Conservation (phyloP, 2,329 filamentous ascomycete genomes). For the Metarhizium sp. region DNA sequence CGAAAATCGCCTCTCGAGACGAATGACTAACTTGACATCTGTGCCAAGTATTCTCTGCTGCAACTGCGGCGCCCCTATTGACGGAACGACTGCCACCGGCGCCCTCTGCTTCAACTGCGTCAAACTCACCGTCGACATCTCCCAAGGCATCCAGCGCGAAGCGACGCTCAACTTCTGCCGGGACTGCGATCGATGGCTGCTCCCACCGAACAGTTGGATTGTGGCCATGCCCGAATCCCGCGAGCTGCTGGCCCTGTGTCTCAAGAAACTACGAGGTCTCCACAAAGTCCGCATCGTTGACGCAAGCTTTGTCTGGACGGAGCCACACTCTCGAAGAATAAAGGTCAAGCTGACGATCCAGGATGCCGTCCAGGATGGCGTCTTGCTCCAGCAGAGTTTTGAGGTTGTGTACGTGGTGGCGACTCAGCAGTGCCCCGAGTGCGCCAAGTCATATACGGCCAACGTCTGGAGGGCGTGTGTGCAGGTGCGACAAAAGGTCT, state of each 20-base stretch:
- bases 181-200: conserved; percentile 90
- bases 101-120: conserved; percentile 95
- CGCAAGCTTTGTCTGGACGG: conserved; percentile 95
- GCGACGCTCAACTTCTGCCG: conserved; percentile 82
- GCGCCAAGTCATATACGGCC: conserved; percentile 89
- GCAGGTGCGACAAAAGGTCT: conserved; percentile 93
- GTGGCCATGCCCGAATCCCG: conserved; percentile 77
- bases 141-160: conserved; percentile 82
- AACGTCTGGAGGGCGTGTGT: conserved; percentile 92
- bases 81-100: conserved; percentile 76
- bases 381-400: conserved; percentile 81
- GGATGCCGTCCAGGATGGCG: conserved; percentile 51
- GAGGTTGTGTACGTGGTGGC: conserved; percentile 89
- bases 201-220: conserved; percentile 80
- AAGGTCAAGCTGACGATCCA: conserved; percentile 96
- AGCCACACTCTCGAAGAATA: conserved; percentile 85
- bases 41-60: conserved; percentile 71
- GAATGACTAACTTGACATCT: not conserved
- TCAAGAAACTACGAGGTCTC: conserved; percentile 78
- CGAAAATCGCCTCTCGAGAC: not conserved
- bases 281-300: conserved; percentile 91
- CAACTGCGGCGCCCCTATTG: conserved; percentile 93
- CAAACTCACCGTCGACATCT: conserved; percentile 89
- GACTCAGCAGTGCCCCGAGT: conserved; percentile 90
- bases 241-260: conserved; percentile 84